Evolutionary conservation across 176 grass and related monocot species (phyloP).

Genomic region (Zizania latifolia): DNA sequence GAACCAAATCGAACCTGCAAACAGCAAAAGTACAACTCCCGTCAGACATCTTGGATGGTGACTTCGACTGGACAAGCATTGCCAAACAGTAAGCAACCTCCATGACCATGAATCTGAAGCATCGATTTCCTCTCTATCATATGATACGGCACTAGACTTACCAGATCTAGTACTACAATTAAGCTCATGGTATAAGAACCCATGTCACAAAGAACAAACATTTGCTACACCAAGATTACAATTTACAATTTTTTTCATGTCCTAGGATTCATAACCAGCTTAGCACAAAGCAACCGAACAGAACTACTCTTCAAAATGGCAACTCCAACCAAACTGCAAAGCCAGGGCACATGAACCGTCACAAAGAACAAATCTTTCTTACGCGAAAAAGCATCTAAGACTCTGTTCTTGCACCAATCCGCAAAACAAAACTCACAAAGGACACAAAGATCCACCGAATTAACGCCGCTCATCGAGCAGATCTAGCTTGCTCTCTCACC

Average conservation of each 20-base stretch:
- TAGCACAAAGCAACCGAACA: not conserved
- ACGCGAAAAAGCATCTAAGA: slow-evolving; percentile 7
- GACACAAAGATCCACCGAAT: not conserved
- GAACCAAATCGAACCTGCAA: slow-evolving; percentile 89
- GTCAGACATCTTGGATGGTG: not conserved
- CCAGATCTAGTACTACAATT: slow-evolving; percentile 21
- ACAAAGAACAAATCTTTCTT: not conserved
- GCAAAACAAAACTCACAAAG: not conserved
- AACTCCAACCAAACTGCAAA: not conserved
- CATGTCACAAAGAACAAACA: slow-evolving; percentile 2
- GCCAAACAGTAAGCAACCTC: not conserved
- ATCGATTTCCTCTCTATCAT: not conserved
- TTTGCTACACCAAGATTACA: not conserved
- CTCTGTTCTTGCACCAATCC: not conserved
- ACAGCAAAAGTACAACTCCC: slow-evolving; percentile 19
- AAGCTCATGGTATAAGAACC: not conserved
- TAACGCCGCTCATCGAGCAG: not conserved
- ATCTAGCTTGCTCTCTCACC: slow-evolving; percentile 48
- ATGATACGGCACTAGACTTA: not conserved
- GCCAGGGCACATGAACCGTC: not conserved
- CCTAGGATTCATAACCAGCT: not conserved
- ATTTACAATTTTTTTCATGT: not conserved
- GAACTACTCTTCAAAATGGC: not conserved
- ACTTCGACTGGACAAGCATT: not conserved
- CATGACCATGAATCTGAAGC: not conserved